Evolutionary conservation across 768 basidiomycete genomes (phyloP).

Genomic region (Pleurotus pulmonarius): DNA sequence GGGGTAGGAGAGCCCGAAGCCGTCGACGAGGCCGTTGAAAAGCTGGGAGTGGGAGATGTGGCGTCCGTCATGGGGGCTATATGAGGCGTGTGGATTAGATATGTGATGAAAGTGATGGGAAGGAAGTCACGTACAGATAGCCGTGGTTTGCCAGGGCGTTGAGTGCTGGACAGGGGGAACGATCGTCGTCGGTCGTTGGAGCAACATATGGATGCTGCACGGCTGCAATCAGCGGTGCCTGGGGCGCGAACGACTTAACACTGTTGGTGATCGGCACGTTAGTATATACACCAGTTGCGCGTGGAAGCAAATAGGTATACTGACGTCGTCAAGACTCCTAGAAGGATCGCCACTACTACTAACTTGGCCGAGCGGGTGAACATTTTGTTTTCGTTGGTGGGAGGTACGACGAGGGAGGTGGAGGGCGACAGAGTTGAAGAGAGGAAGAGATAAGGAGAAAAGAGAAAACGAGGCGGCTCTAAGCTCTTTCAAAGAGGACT

Average conservation of each 20-base stretch:
- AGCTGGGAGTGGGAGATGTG: conserved; percentile 21
- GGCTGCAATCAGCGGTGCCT: background rate
- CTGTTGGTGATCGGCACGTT: background rate
- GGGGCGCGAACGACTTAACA: background rate
- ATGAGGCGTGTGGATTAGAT: background rate
- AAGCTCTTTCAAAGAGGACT: no score
- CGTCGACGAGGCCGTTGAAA: conserved; percentile 20
- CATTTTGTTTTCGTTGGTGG: no score
- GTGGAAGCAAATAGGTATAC: no score
- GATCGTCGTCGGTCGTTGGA: conserved; percentile 20
- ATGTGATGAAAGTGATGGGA: background rate
- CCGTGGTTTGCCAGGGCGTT: conserved; percentile 51
- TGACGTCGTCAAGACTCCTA: no score
- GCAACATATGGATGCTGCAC: background rate
- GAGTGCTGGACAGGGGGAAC: conserved; percentile 49
- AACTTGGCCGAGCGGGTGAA: no score
- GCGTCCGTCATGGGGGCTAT: conserved; percentile 28
- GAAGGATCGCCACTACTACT: no score
- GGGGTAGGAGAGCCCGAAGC: conserved; percentile 23
- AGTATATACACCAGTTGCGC: no score
- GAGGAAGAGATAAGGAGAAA: no score
- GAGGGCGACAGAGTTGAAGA: no score
- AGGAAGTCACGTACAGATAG: background rate
- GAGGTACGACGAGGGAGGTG: no score
- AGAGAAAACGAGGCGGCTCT: no score